Base-by-base conservation (phyloP, 805 yeast species). In the Wickerhamiella shivajii region DNA sequence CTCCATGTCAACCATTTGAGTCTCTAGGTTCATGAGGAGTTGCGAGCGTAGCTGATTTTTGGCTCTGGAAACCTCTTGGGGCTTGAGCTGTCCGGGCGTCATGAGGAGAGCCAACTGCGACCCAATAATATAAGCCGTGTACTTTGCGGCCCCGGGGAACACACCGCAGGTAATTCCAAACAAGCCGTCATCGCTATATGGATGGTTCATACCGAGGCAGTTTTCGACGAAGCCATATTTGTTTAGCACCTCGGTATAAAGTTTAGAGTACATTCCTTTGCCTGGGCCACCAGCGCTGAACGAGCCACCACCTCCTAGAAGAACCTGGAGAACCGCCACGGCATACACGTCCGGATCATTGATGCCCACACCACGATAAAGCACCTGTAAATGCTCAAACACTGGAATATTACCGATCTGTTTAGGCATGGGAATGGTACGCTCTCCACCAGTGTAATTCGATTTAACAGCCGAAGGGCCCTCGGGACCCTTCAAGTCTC, bases 241-340 rank as follows among this genome's bases (percentile, higher is more conserved):
- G 57, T 87, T 87, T 51, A 90, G 64, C 2, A 90, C 93, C 45
- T 84, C 72, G 0, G 94, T 81, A 60, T 84, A 90, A 16, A 92
- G 69, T 39, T 97, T 67, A 3, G 95, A 81, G 53, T 84, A 90
- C 97, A 90, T 85, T 3, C 98, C 98, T 56, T 90, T 90, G 34
- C 98, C 98, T 12, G 98, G 98, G 0, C 98, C 98, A 44, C 98
- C 98, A 7, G 98, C 97, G 13, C 92, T 76, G 51, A 90, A 90
- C 1, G 97, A 84, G 4, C 95, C 93, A 37, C 97, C 98, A 23
- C 97, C 96, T 27, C 98, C 98, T 10, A 90, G 60, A 15, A 87
- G 62, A 39, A 85, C 81, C 53, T 90, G 97, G 38, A 90, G 63
- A 1, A 84, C 74, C 2, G 97, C 95, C 24, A 84, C 61, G 1